A percentile compares a stretch with the other conserved stretches of the same genome.
phyloP scores from a whole-genome alignment of 768 basidiomycete species.

The Mycena indigotica region DNA sequence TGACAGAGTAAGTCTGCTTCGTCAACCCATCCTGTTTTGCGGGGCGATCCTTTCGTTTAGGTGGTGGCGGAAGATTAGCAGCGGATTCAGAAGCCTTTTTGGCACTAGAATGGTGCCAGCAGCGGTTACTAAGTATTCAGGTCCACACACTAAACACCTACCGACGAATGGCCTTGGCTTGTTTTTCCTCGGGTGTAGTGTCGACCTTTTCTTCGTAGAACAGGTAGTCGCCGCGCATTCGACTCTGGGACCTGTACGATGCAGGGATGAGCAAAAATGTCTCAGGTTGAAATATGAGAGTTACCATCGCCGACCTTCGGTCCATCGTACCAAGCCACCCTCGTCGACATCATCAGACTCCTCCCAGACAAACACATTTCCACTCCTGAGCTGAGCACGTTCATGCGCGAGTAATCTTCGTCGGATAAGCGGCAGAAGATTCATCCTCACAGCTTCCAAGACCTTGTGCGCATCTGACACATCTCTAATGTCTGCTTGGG shows the following conservation, averaged over 20 bases:
- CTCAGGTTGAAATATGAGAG: constrained; percentile 9
- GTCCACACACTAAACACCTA: constrained; percentile 30
- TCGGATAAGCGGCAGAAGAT: constrained; percentile 69
- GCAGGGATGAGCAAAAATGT: no score
- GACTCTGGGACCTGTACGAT: constrained; percentile 77
- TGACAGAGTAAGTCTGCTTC: constrained; percentile 83
- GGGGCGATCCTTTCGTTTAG: constrained; percentile 74
- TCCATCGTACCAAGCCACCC: constrained; percentile 74
- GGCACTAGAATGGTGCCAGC: constrained; percentile 20
- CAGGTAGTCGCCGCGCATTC: constrained; percentile 81
- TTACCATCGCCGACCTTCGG: constrained; percentile 79
- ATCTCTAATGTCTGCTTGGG: constrained; percentile 76
- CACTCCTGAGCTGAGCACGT: constrained; percentile 67
- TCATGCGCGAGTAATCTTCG: constrained; percentile 71
- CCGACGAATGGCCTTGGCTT: constrained; percentile 77
- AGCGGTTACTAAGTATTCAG: constrained; percentile 9
- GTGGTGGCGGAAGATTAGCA: constrained; percentile 57
- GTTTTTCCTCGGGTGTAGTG: constrained; percentile 71
- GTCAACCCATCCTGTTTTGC: constrained; percentile 81
- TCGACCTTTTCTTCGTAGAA: constrained; percentile 87
- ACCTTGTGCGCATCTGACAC: constrained; percentile 76
- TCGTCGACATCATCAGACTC: constrained; percentile 64
- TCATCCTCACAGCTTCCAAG: constrained; percentile 74
- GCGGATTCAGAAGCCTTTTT: constrained; percentile 42
- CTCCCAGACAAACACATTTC: constrained; percentile 85